Evolutionary conservation across 129 eudicot species (phyloP).

Genomic region (Artemisia tridentata): DNA sequence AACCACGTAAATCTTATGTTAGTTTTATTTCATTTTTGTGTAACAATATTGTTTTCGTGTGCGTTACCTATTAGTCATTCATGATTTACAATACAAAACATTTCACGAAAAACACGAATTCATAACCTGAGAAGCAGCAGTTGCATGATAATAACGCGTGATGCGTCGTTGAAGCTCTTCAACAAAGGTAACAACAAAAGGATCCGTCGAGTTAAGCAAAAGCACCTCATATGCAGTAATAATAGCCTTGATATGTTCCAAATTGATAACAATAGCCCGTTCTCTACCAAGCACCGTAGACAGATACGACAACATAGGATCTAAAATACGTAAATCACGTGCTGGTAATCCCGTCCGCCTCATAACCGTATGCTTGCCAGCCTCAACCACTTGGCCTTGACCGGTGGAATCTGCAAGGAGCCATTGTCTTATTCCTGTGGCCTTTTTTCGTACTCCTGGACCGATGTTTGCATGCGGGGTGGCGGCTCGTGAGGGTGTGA

Average conservation of each 20-base stretch:
- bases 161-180: constrained; percentile 69
- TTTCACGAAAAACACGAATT: no score
- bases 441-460: constrained; percentile 29
- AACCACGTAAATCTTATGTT: no score
- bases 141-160: constrained; percentile 51
- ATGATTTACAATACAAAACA: no score
- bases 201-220: constrained; percentile 69
- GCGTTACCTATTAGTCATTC: no score
- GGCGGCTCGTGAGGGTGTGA: not conserved
- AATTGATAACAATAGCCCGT: constrained; percentile 80
- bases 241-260: constrained; percentile 93
- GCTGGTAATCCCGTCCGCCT: constrained; percentile 28
- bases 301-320: constrained; percentile 19
- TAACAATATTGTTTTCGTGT: no score
- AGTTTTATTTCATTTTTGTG: no score
- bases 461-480: constrained; percentile 21
- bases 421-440: constrained; percentile 35
- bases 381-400: constrained; percentile 32
- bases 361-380: constrained; percentile 29
- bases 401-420: constrained; percentile 31
- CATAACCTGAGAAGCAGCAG: no score
- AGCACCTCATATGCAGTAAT: constrained; percentile 84
- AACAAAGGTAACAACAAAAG: constrained; percentile 70
- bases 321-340: constrained; percentile 26
- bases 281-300: constrained; percentile 37